Base-by-base conservation (phyloP, 2,329 filamentous ascomycete species). In the Clarireedia homoeocarpa region DNA sequence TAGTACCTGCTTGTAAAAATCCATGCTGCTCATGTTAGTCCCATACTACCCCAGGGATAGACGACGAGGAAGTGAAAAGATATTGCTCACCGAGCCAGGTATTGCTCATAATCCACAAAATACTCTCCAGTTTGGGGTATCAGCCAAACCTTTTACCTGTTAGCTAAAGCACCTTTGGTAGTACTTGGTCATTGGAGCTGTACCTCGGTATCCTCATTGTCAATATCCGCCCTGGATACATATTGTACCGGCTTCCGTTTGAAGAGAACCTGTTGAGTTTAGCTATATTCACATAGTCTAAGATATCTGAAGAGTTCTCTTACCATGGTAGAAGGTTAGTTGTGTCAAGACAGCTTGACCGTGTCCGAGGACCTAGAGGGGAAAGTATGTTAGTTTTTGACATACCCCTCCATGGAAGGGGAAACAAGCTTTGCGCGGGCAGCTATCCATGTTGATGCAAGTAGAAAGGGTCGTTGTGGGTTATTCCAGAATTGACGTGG, bases 171-270 rank as follows among this genome's bases (percentile, higher is more conserved):
- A 23, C 9, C 23, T 44, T 15, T 12, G 40, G 40, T 24, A 23
- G 44, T 39, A 45, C 49, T 56, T 64, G 40, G 62, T 63, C 62
- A 56, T 27, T 59, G 24, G 39, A 59, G 30, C 38, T 80, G 65
- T 79, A 92, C 91, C 81, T 97, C 91, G 65, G 82, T 79, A 66
- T 88, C 84, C 63, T 95, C 89, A 76, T 94, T 85, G 64, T 91
- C 80, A 63, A 92, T 82, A 52, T 81, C 76, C 23, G 88, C 86
- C 48, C 80, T 78, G 50, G 87, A 80, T 63, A 91, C 77, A 70
- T 90, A 88, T 74, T 89, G 85, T 69, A 97, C 91, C 56, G 91
- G 91, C 74, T 97, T 97, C 67, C 94, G 84, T 77, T 97, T 97
- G 74, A 89, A 96, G 62, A 96, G 81, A 65, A 99, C 92, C 92